Evolutionary conservation across 2,329 filamentous ascomycete genomes (phyloP).

Genomic region (Passalora sequoiae): DNA sequence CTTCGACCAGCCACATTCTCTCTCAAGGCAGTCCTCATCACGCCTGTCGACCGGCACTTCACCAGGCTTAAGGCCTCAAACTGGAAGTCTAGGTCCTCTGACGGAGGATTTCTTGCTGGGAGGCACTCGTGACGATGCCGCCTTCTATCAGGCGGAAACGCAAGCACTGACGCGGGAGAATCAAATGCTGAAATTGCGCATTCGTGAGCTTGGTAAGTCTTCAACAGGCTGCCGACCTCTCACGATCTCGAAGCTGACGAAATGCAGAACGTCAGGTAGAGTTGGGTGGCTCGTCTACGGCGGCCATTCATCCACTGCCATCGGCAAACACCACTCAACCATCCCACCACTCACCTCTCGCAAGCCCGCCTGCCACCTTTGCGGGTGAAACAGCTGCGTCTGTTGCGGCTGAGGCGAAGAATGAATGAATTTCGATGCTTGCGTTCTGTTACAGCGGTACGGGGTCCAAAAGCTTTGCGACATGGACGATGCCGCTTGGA

Average conservation of each 20-base stretch:
- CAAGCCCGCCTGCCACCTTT: slow-evolving; percentile 16
- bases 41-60: slow-evolving; percentile 34
- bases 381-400: slow-evolving; percentile 4
- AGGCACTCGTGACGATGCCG: slow-evolving; percentile 62
- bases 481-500: too few species aligned
- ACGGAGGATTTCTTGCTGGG: slow-evolving; percentile 56
- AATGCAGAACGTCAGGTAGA: slow-evolving; percentile 16
- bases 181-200: slow-evolving; percentile 72
- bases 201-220: slow-evolving; percentile 61
- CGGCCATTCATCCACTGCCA: too few species aligned
- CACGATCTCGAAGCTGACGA: neutral
- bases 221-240: neutral
- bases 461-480: too few species aligned
- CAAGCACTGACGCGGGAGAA: slow-evolving; percentile 74
- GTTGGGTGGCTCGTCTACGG: too few species aligned
- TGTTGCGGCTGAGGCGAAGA: slow-evolving; percentile 6
- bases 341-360: slow-evolving; percentile 18
- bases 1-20: slow-evolving; percentile 31
- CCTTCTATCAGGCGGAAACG: slow-evolving; percentile 77
- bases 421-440: slow-evolving; percentile 5
- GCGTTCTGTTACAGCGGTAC: neutral
- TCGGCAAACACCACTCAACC: slow-evolving; percentile 3
- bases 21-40: slow-evolving; percentile 44
- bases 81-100: slow-evolving; percentile 42
- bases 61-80: slow-evolving; percentile 51